Percentiles rank a stretch among this genome's conserved stretches.
Conservation (phyloP, 768 basidiomycete species). For the Austroboletus festivus region DNA sequence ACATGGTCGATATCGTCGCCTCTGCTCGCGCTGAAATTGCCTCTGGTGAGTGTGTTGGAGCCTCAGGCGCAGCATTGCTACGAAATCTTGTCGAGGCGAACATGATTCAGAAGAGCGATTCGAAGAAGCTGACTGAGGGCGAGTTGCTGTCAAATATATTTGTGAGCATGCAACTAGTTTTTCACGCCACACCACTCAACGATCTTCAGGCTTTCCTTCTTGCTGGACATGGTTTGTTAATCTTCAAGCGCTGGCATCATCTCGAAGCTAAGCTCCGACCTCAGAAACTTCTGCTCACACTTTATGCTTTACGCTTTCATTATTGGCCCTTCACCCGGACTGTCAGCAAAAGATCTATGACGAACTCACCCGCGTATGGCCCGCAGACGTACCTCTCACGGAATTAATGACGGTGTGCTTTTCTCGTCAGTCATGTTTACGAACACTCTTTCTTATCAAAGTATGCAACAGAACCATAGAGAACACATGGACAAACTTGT, state of each 20-base stretch:
- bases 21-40: constrained; percentile 36
- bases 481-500: constrained; percentile 39
- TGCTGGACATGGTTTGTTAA: constrained; percentile 44
- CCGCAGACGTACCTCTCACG: constrained; percentile 30
- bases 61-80: constrained; percentile 37
- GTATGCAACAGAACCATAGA: constrained; percentile 35
- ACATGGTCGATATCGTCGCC: constrained; percentile 42
- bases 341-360: constrained; percentile 45
- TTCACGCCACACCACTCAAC: not conserved
- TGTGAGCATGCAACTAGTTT: constrained; percentile 28
- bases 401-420: constrained; percentile 28
- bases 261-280: constrained; percentile 5
- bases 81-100: constrained; percentile 48
- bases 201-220: constrained; percentile 40
- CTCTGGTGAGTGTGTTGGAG: constrained; percentile 21
- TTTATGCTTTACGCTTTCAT: constrained; percentile 39
- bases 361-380: constrained; percentile 41
- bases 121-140: constrained; percentile 38
- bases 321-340: constrained; percentile 50
- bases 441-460: too few relatives aligned
- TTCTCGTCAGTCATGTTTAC: too few relatives aligned
- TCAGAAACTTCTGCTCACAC: constrained; percentile 49
- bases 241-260: not conserved
- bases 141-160: constrained; percentile 49
- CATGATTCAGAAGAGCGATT: constrained; percentile 34